These are phyloP conservation scores for Aspergillus sp. DNA, from an alignment of 2,329 filamentous ascomycete species.

Conservation along the genomic window DNA sequence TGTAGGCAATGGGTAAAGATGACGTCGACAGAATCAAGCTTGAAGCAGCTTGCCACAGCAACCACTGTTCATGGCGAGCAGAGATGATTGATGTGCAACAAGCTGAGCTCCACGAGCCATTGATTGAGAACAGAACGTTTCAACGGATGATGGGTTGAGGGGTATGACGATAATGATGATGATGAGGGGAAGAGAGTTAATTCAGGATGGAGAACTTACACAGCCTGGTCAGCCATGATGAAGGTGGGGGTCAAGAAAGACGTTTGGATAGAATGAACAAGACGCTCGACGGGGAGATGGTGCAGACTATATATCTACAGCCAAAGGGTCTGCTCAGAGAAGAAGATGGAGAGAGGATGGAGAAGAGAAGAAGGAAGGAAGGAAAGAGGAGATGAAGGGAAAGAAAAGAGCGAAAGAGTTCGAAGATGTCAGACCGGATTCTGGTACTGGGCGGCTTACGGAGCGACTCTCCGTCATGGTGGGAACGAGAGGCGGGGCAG, in stretches of 20 bases:
- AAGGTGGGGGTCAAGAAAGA: conserved; percentile 10
- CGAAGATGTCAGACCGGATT: background rate
- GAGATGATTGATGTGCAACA: too few relatives aligned
- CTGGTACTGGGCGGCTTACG: conserved; percentile 20
- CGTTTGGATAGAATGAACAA: conserved; percentile 7
- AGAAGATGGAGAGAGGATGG: conserved; percentile 7
- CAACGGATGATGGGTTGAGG: too few relatives aligned
- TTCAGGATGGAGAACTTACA: conserved; percentile 31
- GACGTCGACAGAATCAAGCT: too few relatives aligned
- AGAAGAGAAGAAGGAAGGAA: conserved; percentile 16
- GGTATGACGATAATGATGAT: too few relatives aligned
- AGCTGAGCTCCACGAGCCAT: conserved; percentile 3
- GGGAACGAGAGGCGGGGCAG: conserved; percentile 19
- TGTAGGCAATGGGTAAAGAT: too few relatives aligned
- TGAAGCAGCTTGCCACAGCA: too few relatives aligned
- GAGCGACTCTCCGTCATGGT: conserved; percentile 34
- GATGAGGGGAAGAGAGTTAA: too few relatives aligned
- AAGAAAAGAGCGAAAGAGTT: conserved; percentile 13
- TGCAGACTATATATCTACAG: conserved; percentile 10
- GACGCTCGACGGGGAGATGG: conserved; percentile 2
- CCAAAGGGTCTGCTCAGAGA: conserved; percentile 3
- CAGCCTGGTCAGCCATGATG: conserved; percentile 42
- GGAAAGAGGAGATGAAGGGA: conserved; percentile 19
- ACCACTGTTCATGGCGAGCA: too few relatives aligned
- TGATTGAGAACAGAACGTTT: background rate